Conservation (phyloP, 2,329 filamentous ascomycete genomes). For the Neonectria punicea region DNA sequence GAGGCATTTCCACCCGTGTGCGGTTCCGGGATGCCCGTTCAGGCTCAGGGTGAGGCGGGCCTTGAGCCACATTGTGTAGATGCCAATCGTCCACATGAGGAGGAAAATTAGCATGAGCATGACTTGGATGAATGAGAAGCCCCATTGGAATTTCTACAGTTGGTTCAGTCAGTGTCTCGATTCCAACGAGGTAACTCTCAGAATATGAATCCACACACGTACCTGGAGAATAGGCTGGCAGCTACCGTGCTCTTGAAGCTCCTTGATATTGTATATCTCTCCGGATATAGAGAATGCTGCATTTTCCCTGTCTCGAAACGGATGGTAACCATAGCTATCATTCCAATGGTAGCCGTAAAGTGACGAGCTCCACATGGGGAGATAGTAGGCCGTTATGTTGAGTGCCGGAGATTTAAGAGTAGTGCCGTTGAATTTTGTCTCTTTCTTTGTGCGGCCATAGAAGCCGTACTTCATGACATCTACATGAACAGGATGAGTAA, state of each 20-base stretch:
- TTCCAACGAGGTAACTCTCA: background rate
- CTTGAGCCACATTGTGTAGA: background rate
- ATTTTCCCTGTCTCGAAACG: background rate
- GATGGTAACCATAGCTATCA: background rate
- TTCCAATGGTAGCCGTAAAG: background rate
- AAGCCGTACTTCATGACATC: constrained; percentile 10
- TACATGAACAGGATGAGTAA: background rate
- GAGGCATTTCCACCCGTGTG: constrained; percentile 11
- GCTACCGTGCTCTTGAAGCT: background rate
- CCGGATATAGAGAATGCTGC: background rate
- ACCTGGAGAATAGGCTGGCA: constrained; percentile 17
- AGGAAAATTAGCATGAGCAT: background rate
- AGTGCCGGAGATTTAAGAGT: background rate
- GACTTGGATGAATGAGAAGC: constrained; percentile 22
- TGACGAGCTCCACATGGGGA: background rate
- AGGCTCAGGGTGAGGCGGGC: background rate
- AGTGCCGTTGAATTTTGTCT: background rate
- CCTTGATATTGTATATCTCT: background rate
- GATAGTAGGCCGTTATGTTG: constrained; percentile 5
- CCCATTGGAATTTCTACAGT: constrained; percentile 19
- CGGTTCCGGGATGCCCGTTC: background rate
- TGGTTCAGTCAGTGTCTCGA: background rate
- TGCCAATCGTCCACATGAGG: background rate
- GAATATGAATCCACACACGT: background rate
- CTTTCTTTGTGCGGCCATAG: accelerated